Conservation (phyloP, 345 rosid species). For the Crucihimalaya himalaica region DNA sequence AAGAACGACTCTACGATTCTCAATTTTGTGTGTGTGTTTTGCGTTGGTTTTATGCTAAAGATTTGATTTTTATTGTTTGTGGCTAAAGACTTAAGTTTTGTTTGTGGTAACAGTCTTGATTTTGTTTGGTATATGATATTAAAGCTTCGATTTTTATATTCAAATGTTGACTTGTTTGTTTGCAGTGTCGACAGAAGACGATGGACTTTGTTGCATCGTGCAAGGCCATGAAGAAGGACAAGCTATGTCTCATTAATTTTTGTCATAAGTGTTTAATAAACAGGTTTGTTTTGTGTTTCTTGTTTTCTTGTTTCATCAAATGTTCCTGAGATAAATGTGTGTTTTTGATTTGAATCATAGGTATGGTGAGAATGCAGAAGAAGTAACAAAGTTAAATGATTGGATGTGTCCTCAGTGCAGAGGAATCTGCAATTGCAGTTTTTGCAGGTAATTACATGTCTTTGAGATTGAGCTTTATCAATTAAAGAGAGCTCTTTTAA, state of each 20-base stretch:
- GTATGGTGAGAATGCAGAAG: slow-evolving; percentile 46
- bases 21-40: background rate
- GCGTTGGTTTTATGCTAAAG: background rate
- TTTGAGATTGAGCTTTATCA: background rate
- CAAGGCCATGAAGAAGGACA: slow-evolving; percentile 22
- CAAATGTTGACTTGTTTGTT: background rate
- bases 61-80: background rate
- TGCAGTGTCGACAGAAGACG: slow-evolving; percentile 50
- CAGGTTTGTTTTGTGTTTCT: slow-evolving; percentile 24
- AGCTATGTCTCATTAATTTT: slow-evolving; percentile 31
- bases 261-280: slow-evolving; percentile 46
- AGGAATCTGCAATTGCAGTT: slow-evolving; percentile 26
- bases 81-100: background rate
- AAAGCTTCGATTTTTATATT: background rate
- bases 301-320: background rate
- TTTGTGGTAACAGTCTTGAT: background rate
- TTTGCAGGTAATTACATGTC: slow-evolving; percentile 24
- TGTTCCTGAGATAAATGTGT: background rate
- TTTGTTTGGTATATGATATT: background rate
- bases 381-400: slow-evolving; percentile 28
- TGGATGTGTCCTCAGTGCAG: slow-evolving; percentile 37
- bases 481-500: background rate
- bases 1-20: background rate
- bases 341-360: background rate
- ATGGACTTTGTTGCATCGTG: slow-evolving; percentile 45